These are phyloP conservation scores for Penicillium atrosanguineum DNA, from an alignment of 495 filamentous ascomycete genomes.

Conservation along the genomic window DNA sequence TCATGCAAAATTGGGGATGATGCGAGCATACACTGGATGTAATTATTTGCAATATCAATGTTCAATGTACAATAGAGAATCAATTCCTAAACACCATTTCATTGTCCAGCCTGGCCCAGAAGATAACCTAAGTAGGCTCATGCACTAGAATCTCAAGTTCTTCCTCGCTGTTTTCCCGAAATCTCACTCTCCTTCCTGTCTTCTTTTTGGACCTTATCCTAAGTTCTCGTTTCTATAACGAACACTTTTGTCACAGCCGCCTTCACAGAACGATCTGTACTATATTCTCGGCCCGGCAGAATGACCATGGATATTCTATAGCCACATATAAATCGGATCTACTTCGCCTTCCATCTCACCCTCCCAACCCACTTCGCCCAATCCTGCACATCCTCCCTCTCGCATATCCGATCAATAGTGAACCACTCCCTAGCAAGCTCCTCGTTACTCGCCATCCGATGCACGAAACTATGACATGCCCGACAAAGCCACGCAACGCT, in stretches of 20 bases:
- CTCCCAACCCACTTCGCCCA: conserved; percentile 68
- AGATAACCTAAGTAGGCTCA: too few species aligned
- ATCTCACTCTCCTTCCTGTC: too few species aligned
- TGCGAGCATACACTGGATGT: conserved; percentile 6
- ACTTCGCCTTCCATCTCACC: conserved; percentile 63
- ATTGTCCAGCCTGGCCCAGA: too few species aligned
- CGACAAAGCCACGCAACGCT: conserved; percentile 88
- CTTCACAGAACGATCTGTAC: too few species aligned
- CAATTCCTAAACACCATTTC: neutral
- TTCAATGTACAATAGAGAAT: conserved; percentile 4
- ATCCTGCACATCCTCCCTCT: conserved; percentile 67
- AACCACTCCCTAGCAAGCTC: conserved; percentile 72
- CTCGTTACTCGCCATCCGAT: conserved; percentile 73
- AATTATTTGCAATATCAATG: neutral
- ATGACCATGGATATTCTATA: neutral
- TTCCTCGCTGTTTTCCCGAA: too few species aligned
- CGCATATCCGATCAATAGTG: conserved; percentile 66
- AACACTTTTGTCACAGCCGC: too few species aligned
- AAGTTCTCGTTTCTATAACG: too few species aligned
- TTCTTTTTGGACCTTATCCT: too few species aligned
- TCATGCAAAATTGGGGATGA: conserved; percentile 2
- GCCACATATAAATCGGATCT: neutral
- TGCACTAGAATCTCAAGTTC: too few species aligned
- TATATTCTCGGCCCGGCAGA: too few species aligned
- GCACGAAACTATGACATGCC: conserved; percentile 84